Base-by-base conservation (phyloP, 2,329 filamentous ascomycete species). In the Aspergillus tanneri region DNA sequence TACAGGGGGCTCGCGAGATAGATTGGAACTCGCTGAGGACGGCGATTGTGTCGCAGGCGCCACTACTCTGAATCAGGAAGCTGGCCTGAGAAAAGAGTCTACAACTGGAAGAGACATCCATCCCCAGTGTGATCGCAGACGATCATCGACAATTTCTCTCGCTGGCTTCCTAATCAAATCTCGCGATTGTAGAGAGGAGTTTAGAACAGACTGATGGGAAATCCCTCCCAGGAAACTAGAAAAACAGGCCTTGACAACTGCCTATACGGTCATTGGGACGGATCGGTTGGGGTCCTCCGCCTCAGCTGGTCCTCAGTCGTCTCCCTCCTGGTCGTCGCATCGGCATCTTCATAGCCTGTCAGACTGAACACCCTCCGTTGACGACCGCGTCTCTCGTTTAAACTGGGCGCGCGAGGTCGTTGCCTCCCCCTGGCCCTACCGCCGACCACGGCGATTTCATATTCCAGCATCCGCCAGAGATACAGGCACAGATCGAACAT, bases 401-500 rank as follows among this genome's bases (percentile, higher is more conserved):
- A 68, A 59, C 77, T 84, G 11, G 83, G 83, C 27, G 81, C 82
- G 53, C 81, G 73, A 5, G 84, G 84, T 52, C 81, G 72, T 48
- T 76, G 74, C 56, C 77, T 75, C 4, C 83, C 83, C 48, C 77
- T 73, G 25, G 83, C 82, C 56, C 82, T 72, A 5, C 84, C 83
- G 3, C 83, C 84, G 38, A 84, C 58, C 23, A 79, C 62, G 1
- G 83, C 83, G 2, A 85, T 66, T 51, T 85, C 77, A 64, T 84
- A 81, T 34, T 76, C 75, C 10, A 77, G 61, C 11, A 78, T 72
- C 50, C 84, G 82, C 64, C 78, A 79, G 49, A 82, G 54, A 67
- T 85, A 88, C 34, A 86, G 74, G 19, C 79, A 54, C 45, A 84
- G 65, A 62, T 88, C 84, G 71, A 86, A 86, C 53, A 83, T 46